phyloP scores from a whole-genome alignment of 2,329 filamentous ascomycete species.

The Fusarium equiseti region DNA sequence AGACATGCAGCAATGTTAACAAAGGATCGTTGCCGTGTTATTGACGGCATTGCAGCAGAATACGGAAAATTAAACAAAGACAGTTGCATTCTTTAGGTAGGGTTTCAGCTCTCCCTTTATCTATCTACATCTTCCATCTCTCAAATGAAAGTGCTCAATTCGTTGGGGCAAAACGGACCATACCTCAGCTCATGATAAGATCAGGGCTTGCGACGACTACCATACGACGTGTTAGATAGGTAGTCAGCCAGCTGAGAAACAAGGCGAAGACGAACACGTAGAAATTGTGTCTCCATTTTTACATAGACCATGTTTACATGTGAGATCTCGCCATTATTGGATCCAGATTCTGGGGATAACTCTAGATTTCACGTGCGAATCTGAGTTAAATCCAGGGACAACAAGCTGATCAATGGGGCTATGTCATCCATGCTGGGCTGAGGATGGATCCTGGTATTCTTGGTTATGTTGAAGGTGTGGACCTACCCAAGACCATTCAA shows the following conservation, averaged over 20 bases:
- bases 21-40: not conserved
- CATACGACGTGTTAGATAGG: not conserved
- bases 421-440: conserved; percentile 10
- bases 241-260: not conserved
- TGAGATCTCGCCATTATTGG: conserved; percentile 6
- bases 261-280: conserved; percentile 23
- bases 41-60: not conserved
- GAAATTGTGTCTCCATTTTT: not conserved
- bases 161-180: conserved; percentile 36
- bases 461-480: not conserved
- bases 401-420: conserved; percentile 26
- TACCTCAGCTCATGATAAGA: conserved; percentile 30
- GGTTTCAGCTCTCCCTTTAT: conserved; percentile 15
- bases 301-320: not conserved
- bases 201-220: conserved; percentile 9
- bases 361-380: conserved; percentile 21
- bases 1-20: no score
- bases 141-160: not conserved
- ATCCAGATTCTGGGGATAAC: not conserved
- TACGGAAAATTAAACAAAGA: not conserved
- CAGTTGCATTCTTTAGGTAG: not conserved
- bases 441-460: conserved; percentile 1
- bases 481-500: conserved; percentile 5
- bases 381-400: not conserved
- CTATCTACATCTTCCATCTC: conserved; percentile 3